These are phyloP conservation scores for Dryadomyces sulphureus DNA, from an alignment of 2,329 filamentous ascomycete species.

Conservation along the genomic window DNA sequence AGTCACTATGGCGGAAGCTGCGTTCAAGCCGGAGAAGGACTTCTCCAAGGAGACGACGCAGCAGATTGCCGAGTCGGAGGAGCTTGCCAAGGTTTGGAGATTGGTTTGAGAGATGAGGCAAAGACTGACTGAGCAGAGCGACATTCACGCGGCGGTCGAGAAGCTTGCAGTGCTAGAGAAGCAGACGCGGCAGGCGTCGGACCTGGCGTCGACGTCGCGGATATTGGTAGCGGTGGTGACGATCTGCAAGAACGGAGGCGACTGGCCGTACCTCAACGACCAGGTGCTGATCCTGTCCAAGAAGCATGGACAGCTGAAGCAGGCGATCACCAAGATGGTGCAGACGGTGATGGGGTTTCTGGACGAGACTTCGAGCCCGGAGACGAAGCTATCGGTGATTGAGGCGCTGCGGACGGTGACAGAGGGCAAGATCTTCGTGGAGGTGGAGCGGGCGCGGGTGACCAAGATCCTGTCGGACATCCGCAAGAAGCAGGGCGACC, in stretches of 20 bases:
- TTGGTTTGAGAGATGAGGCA: too few species aligned
- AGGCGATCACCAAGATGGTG: constrained; percentile 98
- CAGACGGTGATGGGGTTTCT: constrained; percentile 90
- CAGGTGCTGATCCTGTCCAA: constrained; percentile 92
- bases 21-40: constrained; percentile 94
- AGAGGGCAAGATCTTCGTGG: constrained; percentile 99
- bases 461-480: constrained; percentile 93
- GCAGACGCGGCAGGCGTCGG: constrained; percentile 93
- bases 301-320: constrained; percentile 99
- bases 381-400: constrained; percentile 85
- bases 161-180: constrained; percentile 89
- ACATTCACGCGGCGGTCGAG: constrained; percentile 79
- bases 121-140: constrained; percentile 35
- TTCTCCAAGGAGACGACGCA: constrained; percentile 92
- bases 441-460: constrained; percentile 91
- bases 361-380: constrained; percentile 67
- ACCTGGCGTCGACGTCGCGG: constrained; percentile 87
- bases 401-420: constrained; percentile 92
- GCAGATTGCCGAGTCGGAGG: constrained; percentile 78
- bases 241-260: constrained; percentile 80
- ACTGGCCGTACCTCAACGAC: constrained; percentile 93
- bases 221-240: constrained; percentile 79
- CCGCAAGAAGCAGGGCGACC: constrained; percentile 89
- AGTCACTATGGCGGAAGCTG: constrained; percentile 63
- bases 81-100: constrained; percentile 73